phyloP scores from a whole-genome alignment of 1,284 basidiomycete species.

The Testicularia cyperi region DNA sequence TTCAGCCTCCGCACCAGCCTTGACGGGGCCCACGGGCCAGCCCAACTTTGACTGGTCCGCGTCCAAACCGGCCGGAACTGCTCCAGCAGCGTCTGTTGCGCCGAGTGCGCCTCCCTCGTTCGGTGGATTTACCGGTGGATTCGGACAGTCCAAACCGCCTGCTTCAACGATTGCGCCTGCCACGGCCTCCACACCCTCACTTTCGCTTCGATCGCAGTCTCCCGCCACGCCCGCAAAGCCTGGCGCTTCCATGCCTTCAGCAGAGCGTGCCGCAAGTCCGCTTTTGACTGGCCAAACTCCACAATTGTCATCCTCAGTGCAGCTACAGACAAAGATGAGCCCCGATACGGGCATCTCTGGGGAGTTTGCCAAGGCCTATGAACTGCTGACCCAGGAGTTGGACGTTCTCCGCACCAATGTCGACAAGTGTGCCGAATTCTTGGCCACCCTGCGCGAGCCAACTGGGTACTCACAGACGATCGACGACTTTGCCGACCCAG shows the following conservation, averaged over 20 bases:
- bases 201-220: too few species aligned
- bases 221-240: constrained; percentile 5
- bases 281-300: constrained; percentile 14
- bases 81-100: too few species aligned
- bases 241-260: background rate
- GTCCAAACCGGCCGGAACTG: too few species aligned
- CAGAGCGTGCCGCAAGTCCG: constrained; percentile 7
- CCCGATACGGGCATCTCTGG: constrained; percentile 50
- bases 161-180: too few species aligned
- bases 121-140: too few species aligned
- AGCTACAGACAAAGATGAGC: constrained; percentile 25
- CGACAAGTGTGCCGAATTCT: constrained; percentile 52
- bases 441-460: constrained; percentile 47
- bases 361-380: constrained; percentile 57
- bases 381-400: constrained; percentile 60
- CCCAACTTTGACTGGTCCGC: too few species aligned
- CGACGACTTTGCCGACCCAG: constrained; percentile 40
- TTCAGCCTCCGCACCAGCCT: background rate
- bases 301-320: constrained; percentile 15
- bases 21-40: background rate
- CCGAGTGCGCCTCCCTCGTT: too few species aligned
- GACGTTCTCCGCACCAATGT: constrained; percentile 41
- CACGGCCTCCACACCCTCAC: background rate
- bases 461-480: constrained; percentile 19
- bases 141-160: too few species aligned